These are phyloP conservation scores for Datura wrightii DNA, from an alignment of 257 asterid species.

Conservation along the genomic window DNA sequence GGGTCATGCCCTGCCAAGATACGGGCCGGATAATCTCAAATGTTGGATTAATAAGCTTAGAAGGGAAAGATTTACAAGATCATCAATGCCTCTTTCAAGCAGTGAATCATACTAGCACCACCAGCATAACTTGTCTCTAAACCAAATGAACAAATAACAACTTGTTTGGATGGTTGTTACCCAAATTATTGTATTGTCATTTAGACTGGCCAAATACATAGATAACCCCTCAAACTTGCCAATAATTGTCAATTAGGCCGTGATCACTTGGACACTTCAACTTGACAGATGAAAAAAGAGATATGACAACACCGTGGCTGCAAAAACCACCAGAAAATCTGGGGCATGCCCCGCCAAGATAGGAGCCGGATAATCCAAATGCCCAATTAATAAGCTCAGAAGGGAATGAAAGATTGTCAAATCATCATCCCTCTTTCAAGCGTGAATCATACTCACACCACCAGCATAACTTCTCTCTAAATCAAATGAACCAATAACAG, in stretches of 20 bases:
- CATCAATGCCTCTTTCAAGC: slow-evolving; percentile 28
- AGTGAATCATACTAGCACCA: no score
- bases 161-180: not conserved
- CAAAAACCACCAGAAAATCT: slow-evolving; percentile 34
- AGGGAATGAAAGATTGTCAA: not conserved
- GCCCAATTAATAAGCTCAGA: not conserved
- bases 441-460: no score
- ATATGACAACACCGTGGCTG: slow-evolving; percentile 32
- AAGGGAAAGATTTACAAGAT: slow-evolving; percentile 19
- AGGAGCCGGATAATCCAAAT: slow-evolving; percentile 9
- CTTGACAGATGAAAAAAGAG: not conserved
- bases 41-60: not conserved
- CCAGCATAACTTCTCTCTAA: no score
- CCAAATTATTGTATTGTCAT: not conserved
- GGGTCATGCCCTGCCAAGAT: slow-evolving; percentile 40
- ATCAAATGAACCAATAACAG: no score
- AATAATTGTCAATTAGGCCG: not conserved
- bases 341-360: not conserved
- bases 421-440: not conserved
- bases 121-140: not conserved
- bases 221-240: not conserved
- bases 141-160: not conserved
- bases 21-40: slow-evolving; percentile 20
- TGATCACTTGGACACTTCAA: not conserved
- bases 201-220: not conserved